Base-by-base conservation (phyloP, 345 rosid species). In the Corymbia maculata region DNA sequence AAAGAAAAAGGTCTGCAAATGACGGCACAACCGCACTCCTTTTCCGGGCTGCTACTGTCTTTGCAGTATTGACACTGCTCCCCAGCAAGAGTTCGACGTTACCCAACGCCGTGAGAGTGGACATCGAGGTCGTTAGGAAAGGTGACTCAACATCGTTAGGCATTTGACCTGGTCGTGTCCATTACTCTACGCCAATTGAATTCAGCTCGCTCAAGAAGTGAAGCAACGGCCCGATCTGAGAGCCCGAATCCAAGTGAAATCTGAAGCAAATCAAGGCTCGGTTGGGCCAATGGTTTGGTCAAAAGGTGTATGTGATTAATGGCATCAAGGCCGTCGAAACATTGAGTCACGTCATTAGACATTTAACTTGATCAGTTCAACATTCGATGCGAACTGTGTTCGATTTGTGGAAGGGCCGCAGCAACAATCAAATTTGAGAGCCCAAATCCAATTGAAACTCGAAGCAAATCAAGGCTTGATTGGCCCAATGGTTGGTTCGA, bases 261-360 rank as follows among this genome's bases (percentile, higher is more conserved):
- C 32, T 1, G 44, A 68, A 68, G 9, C 22, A 30, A 16, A 30
- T 17, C 22, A 4, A 68, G 44, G 44, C 44, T 44, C 0, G 6
- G 4, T 68, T 0, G 6, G 17, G 10, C 22, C 79, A 30, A 30
- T 30, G 44, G 79, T 66, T 16, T 10, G 19, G 14, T 30, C 36
- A 21, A 66, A 21, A 3, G 44, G 21, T 8, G 0, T 66, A 30
- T 16, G 3, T 3, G 2, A 30, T 7, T 66, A 0, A 7, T n/a
- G 75, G 3, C 5, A 2, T 2, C 8, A 17, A 64, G 17, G 8
- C 14, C 75, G 4, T 30, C n/a, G 7, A 7, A 24, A 22, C 2
- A 30, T 0, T 19, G 9, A 66, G 79, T 30, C 21, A n/a, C 6
- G 2, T 14, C 1, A 0, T 66, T 8, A 2, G 6, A 7, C 44